Conservation (phyloP, 768 basidiomycete species). For the Xerocomellus chrysenteron region DNA sequence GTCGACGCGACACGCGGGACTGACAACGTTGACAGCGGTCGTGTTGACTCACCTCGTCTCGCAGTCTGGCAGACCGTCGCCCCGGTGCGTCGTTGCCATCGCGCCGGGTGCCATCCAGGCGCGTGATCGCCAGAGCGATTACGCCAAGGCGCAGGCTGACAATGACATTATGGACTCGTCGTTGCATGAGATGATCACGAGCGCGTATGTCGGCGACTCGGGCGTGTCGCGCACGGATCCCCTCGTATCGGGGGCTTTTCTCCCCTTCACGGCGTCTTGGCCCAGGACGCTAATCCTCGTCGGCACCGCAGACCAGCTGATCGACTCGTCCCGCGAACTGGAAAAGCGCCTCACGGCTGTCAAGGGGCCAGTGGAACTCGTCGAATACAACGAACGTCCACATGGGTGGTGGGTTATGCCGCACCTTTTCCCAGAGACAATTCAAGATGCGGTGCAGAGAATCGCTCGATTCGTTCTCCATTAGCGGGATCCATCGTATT, state of each 20-base stretch:
- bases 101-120: slow-evolving; percentile 38
- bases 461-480: slow-evolving; percentile 7
- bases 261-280: slow-evolving; percentile 19
- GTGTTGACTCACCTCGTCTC: slow-evolving; percentile 31
- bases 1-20: too few relatives aligned
- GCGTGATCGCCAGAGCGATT: not conserved
- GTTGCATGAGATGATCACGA: not conserved
- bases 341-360: not conserved
- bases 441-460: slow-evolving; percentile 13
- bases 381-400: slow-evolving; percentile 25
- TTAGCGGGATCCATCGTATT: not conserved
- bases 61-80: slow-evolving; percentile 53
- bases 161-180: not conserved
- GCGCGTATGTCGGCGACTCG: slow-evolving; percentile 13
- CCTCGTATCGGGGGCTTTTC: slow-evolving; percentile 14
- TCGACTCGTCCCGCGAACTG: slow-evolving; percentile 12
- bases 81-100: slow-evolving; percentile 55
- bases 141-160: not conserved
- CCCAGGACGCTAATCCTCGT: slow-evolving; percentile 24
- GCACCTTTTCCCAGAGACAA: slow-evolving; percentile 12
- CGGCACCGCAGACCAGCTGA: slow-evolving; percentile 15
- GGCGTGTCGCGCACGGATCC: slow-evolving; percentile 12
- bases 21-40: not conserved
- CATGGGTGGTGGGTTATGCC: slow-evolving; percentile 25
- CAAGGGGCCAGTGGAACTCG: slow-evolving; percentile 13